These are phyloP conservation scores for Malania oleifera DNA, from an alignment of 164 flowering plant genomes.

Conservation along the genomic window DNA sequence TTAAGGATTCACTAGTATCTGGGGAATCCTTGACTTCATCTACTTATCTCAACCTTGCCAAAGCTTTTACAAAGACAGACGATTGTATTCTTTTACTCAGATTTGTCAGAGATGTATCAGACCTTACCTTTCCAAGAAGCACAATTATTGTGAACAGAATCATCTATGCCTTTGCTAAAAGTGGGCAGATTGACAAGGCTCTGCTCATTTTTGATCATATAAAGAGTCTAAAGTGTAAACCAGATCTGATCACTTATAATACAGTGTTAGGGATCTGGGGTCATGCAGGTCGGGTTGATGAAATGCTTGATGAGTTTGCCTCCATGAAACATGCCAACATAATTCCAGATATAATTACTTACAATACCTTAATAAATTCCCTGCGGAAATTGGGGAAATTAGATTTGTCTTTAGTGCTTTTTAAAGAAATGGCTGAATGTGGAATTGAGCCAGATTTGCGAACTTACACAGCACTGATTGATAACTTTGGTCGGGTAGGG, in stretches of 20 bases:
- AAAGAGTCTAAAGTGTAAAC: conserved; percentile 50
- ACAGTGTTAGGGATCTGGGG: conserved; percentile 65
- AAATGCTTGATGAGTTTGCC: conserved; percentile 57
- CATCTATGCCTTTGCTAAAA: conserved; percentile 56
- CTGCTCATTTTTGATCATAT: conserved; percentile 58
- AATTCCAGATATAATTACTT: conserved; percentile 62
- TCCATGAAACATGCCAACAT: conserved; percentile 52
- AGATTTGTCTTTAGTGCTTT: conserved; percentile 40
- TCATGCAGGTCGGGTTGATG: conserved; percentile 49
- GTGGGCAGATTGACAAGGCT: conserved; percentile 61
- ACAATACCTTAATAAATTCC: conserved; percentile 67
- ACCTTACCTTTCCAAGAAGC: conserved; percentile 37
- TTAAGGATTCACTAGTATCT: conserved; percentile 46
- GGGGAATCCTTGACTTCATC: conserved; percentile 25
- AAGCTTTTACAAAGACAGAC: conserved; percentile 37
- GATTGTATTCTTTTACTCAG: conserved; percentile 31
- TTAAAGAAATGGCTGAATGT: conserved; percentile 52
- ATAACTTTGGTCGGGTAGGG: conserved; percentile 72
- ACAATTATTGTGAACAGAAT: conserved; percentile 50
- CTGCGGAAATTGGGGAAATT: conserved; percentile 63
- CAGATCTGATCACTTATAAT: conserved; percentile 70
- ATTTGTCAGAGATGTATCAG: conserved; percentile 48
- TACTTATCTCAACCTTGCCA: conserved; percentile 51
- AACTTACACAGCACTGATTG: conserved; percentile 76
- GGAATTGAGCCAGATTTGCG: conserved; percentile 77